These are phyloP conservation scores for Emergomyces africanus DNA, from an alignment of 2,329 filamentous ascomycete species.

Conservation along the genomic window DNA sequence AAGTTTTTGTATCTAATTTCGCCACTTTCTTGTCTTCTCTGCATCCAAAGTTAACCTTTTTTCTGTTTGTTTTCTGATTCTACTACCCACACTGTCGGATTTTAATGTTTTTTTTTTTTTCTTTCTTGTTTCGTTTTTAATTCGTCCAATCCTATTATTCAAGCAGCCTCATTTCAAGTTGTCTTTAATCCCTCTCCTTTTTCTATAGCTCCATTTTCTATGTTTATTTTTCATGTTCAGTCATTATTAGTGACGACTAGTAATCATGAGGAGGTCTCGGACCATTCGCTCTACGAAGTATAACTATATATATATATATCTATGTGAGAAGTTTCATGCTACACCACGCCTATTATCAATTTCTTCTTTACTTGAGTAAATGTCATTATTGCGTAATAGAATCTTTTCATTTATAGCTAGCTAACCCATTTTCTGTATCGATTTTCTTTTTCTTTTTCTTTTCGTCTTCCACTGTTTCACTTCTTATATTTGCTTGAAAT, in stretches of 20 bases:
- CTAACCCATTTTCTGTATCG: not conserved
- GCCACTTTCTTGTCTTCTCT: not conserved
- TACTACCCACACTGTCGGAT: not conserved
- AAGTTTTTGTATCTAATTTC: too few species aligned
- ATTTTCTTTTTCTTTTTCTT: not conserved
- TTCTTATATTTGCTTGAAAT: not conserved
- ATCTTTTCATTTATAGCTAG: not conserved
- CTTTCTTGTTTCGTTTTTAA: too few species aligned
- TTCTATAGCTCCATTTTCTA: too few species aligned
- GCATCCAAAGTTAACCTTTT: not conserved
- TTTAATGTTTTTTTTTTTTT: not conserved
- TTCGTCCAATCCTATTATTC: too few species aligned
- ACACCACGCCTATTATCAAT: not conserved
- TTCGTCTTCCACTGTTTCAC: not conserved
- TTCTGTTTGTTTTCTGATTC: not conserved
- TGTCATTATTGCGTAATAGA: not conserved
- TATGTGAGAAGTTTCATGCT: not conserved
- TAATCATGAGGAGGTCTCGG: too few species aligned
- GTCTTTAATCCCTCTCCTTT: too few species aligned
- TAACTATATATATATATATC: too few species aligned
- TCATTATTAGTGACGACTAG: not conserved
- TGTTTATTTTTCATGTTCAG: too few species aligned
- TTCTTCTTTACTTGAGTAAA: not conserved
- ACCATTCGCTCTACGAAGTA: too few species aligned
- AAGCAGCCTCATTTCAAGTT: too few species aligned